Percentiles rank a stretch among this genome's conserved stretches.
Evolutionary conservation across 2,329 filamentous ascomycete genomes (phyloP).

Genomic region (Fusarium sterilihyphosum): DNA sequence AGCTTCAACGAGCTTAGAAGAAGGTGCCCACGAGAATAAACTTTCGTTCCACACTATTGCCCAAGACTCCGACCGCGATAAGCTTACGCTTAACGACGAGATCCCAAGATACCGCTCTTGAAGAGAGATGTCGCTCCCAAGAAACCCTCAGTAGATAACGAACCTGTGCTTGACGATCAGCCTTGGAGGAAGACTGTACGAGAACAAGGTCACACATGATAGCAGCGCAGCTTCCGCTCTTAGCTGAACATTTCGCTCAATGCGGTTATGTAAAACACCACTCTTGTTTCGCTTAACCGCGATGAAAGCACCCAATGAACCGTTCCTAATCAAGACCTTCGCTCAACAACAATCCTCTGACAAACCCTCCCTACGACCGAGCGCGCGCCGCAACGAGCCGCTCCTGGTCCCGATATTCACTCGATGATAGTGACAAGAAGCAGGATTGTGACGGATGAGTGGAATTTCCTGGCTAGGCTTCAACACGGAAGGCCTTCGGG

Average conservation of each 20-base stretch:
- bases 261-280: accelerated
- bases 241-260: accelerated
- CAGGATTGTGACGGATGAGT: not conserved
- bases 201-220: not conserved
- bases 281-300: not conserved
- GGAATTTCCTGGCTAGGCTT: not conserved
- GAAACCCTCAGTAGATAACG: not conserved
- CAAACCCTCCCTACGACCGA: not conserved
- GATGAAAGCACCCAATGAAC: not conserved
- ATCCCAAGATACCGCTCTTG: not conserved
- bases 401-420: not conserved
- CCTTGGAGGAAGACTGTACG: not conserved
- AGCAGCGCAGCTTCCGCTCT: not conserved
- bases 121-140: not conserved
- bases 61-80: accelerated
- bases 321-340: not conserved
- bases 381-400: not conserved
- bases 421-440: not conserved
- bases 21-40: not conserved
- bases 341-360: not conserved
- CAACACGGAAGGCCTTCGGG: not conserved
- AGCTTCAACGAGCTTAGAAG: not conserved
- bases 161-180: not conserved
- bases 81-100: not conserved
- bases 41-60: not conserved